A percentile compares a stretch with the other conserved stretches of the same genome.
phyloP scores from a whole-genome alignment of 805 yeast species.

The Tetrapisispora arboricola region DNA sequence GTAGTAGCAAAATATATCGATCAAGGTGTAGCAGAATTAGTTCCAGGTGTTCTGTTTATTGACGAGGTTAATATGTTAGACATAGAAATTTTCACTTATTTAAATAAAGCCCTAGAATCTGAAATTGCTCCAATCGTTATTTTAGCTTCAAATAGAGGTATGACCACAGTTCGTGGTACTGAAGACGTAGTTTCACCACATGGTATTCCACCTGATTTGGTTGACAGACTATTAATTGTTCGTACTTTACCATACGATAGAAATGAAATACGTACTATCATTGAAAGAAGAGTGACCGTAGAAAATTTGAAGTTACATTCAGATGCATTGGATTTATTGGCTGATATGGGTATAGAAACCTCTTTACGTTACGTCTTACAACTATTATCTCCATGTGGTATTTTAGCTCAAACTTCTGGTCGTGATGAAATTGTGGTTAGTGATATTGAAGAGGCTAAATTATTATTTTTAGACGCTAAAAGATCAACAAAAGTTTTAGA shows the following conservation, averaged over 20 bases:
- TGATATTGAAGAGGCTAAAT: conserved; percentile 78
- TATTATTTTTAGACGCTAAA: conserved; percentile 74
- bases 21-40: conserved; percentile 95
- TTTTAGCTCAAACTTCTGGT: conserved; percentile 64
- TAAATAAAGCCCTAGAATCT: conserved; percentile 88
- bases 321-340: conserved; percentile 67
- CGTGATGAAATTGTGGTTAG: conserved; percentile 54
- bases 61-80: conserved; percentile 99
- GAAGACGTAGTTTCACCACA: conserved; percentile 82
- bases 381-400: conserved; percentile 80
- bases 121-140: conserved; percentile 90
- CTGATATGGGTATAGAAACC: conserved; percentile 62
- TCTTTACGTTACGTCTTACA: conserved; percentile 90
- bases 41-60: conserved; percentile 95
- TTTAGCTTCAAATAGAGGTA: conserved; percentile 91
- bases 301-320: conserved; percentile 58
- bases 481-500: conserved; percentile 64
- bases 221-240: conserved; percentile 84
- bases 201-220: conserved; percentile 91
- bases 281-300: conserved; percentile 69
- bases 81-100: conserved; percentile 89
- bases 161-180: conserved; percentile 86
- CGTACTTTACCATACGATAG: conserved; percentile 82
- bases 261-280: conserved; percentile 73
- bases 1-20: conserved; percentile 94